These are phyloP conservation scores for Heimioporus sp. DNA, from an alignment of 768 basidiomycete species.

Conservation along the genomic window DNA sequence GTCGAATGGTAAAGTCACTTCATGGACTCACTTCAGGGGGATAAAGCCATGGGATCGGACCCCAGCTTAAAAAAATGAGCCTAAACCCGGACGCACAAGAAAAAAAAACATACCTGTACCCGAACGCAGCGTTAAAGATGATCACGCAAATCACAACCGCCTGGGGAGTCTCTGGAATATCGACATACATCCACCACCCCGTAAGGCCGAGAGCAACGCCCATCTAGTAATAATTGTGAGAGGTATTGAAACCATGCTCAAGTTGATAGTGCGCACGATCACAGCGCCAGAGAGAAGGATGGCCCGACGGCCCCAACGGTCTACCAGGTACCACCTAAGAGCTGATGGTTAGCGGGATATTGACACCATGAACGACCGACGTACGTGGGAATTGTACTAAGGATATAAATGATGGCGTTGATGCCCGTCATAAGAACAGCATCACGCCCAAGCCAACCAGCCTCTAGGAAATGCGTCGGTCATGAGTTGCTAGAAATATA, in stretches of 20 bases:
- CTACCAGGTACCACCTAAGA: slow-evolving; percentile 88
- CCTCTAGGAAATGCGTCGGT: slow-evolving; percentile 50
- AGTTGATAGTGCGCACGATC: slow-evolving; percentile 46
- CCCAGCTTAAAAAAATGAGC: slow-evolving; percentile 51
- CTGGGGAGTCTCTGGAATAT: slow-evolving; percentile 78
- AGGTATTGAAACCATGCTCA: slow-evolving; percentile 1
- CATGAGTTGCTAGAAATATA: not conserved
- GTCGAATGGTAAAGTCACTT: not conserved
- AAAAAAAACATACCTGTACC: slow-evolving; percentile 57
- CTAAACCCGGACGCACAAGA: not conserved
- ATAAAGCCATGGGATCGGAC: slow-evolving; percentile 85
- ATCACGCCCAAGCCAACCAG: slow-evolving; percentile 92
- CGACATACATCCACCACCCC: slow-evolving; percentile 93
- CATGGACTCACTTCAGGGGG: slow-evolving; percentile 66
- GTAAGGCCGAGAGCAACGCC: slow-evolving; percentile 73
- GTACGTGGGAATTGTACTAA: slow-evolving; percentile 81
- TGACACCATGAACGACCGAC: slow-evolving; percentile 24
- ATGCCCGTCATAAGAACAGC: slow-evolving; percentile 96
- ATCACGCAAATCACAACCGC: slow-evolving; percentile 90
- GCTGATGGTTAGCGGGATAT: slow-evolving; percentile 4
- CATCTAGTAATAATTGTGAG: slow-evolving; percentile 53
- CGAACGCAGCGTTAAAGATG: slow-evolving; percentile 91
- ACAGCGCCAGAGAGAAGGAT: slow-evolving; percentile 87
- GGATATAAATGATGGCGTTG: slow-evolving; percentile 78
- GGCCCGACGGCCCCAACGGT: slow-evolving; percentile 83